A percentile compares a stretch with the other conserved stretches of the same genome.
phyloP scores from a whole-genome alignment of 805 yeast species.

The Dipodascopsis uninucleata region DNA sequence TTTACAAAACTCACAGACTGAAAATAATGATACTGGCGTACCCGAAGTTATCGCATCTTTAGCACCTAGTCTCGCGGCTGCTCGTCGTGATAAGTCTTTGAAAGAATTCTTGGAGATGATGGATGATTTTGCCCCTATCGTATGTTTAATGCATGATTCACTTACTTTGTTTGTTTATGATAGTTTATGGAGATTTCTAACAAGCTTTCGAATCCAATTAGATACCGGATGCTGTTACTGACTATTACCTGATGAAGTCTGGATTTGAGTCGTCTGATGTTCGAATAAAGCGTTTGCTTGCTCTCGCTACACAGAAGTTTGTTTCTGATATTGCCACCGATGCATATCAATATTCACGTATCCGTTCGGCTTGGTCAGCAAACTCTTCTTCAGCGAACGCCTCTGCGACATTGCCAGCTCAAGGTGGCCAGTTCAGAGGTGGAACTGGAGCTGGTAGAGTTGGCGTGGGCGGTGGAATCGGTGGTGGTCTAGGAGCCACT shows the following conservation, averaged over 20 bases:
- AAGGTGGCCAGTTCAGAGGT: constrained; percentile 45
- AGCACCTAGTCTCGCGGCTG: no score
- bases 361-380: constrained; percentile 84
- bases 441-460: constrained; percentile 65
- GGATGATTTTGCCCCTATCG: constrained; percentile 90
- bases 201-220: constrained; percentile 12
- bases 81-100: constrained; percentile 59
- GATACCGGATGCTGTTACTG: constrained; percentile 95
- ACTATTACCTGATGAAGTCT: constrained; percentile 78
- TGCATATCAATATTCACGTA: constrained; percentile 92
- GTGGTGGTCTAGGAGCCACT: constrained; percentile 32
- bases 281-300: constrained; percentile 76
- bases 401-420: constrained; percentile 37
- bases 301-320: constrained; percentile 94
- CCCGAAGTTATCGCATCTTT: no score
- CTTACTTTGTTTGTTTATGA: not conserved
- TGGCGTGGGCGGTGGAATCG: constrained; percentile 39
- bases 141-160: constrained; percentile 4
- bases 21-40: not conserved
- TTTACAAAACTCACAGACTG: constrained; percentile 1
- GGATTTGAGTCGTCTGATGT: constrained; percentile 80
- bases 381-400: constrained; percentile 69
- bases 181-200: not conserved
- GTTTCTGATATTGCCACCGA: constrained; percentile 92
- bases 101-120: constrained; percentile 80